These are phyloP conservation scores for Globisporangium takayamanum DNA, from an alignment of 352 stramenopile genomes.

Conservation along the genomic window DNA sequence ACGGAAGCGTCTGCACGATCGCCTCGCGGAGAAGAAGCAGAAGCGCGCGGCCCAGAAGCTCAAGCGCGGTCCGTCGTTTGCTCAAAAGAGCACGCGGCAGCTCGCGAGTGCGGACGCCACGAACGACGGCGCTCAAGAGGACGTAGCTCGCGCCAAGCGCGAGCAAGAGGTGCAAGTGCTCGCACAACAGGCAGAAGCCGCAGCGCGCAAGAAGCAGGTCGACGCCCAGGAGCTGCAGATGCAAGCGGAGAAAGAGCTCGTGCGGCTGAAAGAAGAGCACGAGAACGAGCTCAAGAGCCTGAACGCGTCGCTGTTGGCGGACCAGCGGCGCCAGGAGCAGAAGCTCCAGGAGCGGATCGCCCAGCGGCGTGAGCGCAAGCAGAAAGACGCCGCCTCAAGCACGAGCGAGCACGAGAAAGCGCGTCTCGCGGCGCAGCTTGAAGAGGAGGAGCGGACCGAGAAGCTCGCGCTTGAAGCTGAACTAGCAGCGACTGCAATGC, in stretches of 20 bases:
- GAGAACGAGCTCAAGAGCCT: constrained; percentile 44
- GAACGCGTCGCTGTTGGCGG: constrained; percentile 34
- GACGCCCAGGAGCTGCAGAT: constrained; percentile 32
- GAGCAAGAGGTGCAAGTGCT: constrained; percentile 31
- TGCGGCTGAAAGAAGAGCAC: constrained; percentile 48
- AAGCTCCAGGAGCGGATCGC: constrained; percentile 62
- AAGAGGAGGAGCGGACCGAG: constrained; percentile 28
- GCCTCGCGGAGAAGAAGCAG: constrained; percentile 27
- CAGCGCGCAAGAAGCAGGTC: constrained; percentile 27
- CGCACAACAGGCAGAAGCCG: constrained; percentile 13
- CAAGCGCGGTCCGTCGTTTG: constrained; percentile 25
- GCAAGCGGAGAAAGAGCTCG: constrained; percentile 46
- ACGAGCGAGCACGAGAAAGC: constrained; percentile 19
- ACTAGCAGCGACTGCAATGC: constrained; percentile 23
- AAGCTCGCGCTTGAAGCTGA: constrained; percentile 23
- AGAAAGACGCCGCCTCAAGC: constrained; percentile 18
- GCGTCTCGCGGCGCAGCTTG: constrained; percentile 16
- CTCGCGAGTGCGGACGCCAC: background rate
- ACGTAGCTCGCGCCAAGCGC: constrained; percentile 25
- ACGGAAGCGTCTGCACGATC: constrained; percentile 18
- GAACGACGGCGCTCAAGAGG: constrained; percentile 2
- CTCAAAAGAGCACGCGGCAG: constrained; percentile 40
- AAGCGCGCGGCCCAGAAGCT: constrained; percentile 23
- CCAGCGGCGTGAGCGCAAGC: constrained; percentile 38
- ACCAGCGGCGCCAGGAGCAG: constrained; percentile 57